A percentile compares a stretch with the other conserved stretches of the same genome.
phyloP scores from a whole-genome alignment of 169 alveolate species.

The Cryptosporidium felis region DNA sequence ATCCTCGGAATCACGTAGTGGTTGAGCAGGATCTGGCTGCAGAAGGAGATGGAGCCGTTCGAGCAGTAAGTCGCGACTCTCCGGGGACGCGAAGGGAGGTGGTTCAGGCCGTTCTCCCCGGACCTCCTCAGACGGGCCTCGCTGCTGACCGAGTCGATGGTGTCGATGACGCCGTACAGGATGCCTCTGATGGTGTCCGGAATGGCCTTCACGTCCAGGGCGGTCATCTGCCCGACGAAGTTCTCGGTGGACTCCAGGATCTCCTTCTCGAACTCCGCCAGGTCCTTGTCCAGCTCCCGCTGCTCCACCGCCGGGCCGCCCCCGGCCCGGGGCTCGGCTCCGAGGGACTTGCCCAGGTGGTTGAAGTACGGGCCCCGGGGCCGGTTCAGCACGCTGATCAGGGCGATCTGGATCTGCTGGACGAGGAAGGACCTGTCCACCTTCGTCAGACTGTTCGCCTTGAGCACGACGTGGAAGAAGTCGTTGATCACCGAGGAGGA shows the following conservation, averaged over 20 bases:
- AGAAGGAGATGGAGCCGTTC: constrained; percentile 61
- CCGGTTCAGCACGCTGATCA: not conserved
- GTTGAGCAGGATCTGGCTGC: constrained; percentile 43
- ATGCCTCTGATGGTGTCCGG: constrained; percentile 65
- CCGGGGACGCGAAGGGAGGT: constrained; percentile 18
- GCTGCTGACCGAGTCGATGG: constrained; percentile 51
- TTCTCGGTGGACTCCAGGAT: constrained; percentile 7
- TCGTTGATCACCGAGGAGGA: constrained; percentile 59
- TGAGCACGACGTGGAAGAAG: constrained; percentile 36
- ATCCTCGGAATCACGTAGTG: constrained; percentile 62
- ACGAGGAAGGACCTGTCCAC: constrained; percentile 10
- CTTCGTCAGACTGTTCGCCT: not conserved
- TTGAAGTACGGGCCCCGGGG: constrained; percentile 19
- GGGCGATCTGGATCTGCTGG: constrained; percentile 36
- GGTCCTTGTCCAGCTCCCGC: constrained; percentile 3
- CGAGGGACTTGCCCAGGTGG: constrained; percentile 8
- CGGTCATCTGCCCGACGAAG: constrained; percentile 10
- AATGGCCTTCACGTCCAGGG: constrained; percentile 17
- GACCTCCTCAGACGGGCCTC: constrained; percentile 24
- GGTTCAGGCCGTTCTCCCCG: constrained; percentile 1
- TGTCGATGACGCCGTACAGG: constrained; percentile 52
- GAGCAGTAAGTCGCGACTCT: constrained; percentile 18
- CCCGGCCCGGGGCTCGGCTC: not conserved
- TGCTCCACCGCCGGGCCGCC: not conserved
- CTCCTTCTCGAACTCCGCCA: constrained; percentile 3